phyloP scores from a whole-genome alignment of 2,329 filamentous ascomycete genomes.

The Chaetomium globosum region DNA sequence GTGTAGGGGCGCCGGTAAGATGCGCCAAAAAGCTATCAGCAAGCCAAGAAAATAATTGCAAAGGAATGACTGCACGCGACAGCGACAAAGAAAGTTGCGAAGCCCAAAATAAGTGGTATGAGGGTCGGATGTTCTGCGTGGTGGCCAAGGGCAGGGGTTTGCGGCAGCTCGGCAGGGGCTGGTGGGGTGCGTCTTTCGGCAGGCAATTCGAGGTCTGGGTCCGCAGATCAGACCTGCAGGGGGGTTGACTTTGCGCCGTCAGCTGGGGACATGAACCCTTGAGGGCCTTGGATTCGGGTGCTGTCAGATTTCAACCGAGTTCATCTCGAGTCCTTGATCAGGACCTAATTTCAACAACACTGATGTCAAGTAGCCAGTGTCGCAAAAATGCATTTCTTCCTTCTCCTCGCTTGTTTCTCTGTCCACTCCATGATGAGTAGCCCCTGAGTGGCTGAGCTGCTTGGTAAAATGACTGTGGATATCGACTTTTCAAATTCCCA shows the following conservation, averaged over 20 bases:
- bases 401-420: neutral
- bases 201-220: neutral
- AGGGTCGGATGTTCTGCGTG: neutral
- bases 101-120: neutral
- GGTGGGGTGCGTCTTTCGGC: neutral
- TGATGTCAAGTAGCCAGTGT: no score
- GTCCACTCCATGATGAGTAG: no score
- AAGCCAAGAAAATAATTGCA: neutral
- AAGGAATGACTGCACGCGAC: constrained; percentile 15
- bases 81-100: constrained; percentile 14
- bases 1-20: neutral
- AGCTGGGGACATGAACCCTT: no score
- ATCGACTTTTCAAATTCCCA: no score
- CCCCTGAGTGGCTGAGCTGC: no score
- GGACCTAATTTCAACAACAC: no score
- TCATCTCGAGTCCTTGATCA: no score
- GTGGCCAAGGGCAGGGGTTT: neutral
- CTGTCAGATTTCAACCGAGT: no score
- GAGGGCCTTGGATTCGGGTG: no score
- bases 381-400: neutral
- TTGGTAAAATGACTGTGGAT: no score
- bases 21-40: neutral
- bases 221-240: no score
- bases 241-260: no score
- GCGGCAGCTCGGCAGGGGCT: neutral